Evolutionary conservation across 1,139 yeast species (phyloP).

Genomic region (Zygosaccharomyces sapae): DNA sequence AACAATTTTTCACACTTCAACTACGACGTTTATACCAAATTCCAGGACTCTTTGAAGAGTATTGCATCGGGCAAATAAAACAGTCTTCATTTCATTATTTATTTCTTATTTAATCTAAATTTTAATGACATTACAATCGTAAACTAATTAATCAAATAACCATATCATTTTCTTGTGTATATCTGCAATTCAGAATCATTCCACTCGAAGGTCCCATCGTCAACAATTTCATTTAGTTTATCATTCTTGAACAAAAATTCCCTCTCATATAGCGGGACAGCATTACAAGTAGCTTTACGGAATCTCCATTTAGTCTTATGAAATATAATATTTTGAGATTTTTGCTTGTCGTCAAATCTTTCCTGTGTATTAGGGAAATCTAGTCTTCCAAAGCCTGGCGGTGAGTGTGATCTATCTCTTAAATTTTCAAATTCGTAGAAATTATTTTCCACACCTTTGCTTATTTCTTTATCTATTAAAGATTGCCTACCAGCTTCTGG

Average conservation of each 20-base stretch:
- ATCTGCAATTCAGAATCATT: constrained; percentile 23
- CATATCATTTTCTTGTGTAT: constrained; percentile 16
- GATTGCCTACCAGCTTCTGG: constrained; percentile 2
- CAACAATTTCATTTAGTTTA: constrained; percentile 41
- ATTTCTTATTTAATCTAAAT: constrained; percentile 5
- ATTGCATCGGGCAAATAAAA: constrained; percentile 7
- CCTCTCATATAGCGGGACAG: constrained; percentile 32
- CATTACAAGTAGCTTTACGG: constrained; percentile 35
- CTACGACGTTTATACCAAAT: constrained; percentile 48
- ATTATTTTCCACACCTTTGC: constrained; percentile 1
- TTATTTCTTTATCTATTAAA: neutral
- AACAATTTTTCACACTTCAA: constrained; percentile 58
- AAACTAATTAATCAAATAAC: neutral
- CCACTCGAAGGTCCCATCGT: constrained; percentile 42
- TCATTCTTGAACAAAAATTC: constrained; percentile 32
- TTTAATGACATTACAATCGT: neutral
- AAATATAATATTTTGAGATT: constrained; percentile 34
- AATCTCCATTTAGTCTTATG: constrained; percentile 41
- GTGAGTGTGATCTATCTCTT: constrained; percentile 50
- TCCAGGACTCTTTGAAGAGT: constrained; percentile 39
- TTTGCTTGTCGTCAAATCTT: constrained; percentile 34
- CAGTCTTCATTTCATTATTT: neutral
- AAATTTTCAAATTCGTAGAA: constrained; percentile 29
- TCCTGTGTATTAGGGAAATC: constrained; percentile 65
- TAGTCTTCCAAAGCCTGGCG: constrained; percentile 60